Percentiles rank a stretch among this genome's conserved stretches.
Evolutionary conservation across 139 green algal genomes (phyloP).

Genomic region (Pseudopediastrum boryanum): DNA sequence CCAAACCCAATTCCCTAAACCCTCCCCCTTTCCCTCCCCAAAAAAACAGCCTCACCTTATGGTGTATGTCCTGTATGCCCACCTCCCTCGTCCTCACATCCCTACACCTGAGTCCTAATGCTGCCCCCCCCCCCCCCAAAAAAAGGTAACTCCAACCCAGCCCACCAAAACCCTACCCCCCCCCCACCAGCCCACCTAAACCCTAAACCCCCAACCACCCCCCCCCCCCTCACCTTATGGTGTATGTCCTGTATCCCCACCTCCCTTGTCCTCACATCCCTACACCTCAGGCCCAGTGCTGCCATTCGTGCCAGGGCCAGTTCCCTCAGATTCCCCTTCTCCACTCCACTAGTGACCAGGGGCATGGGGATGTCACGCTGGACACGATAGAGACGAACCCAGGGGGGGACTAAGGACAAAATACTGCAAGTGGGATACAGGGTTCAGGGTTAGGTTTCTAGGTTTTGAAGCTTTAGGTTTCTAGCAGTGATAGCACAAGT

Average conservation of each 20-base stretch:
- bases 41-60: conserved; percentile 70
- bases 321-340: conserved; percentile 97
- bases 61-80: conserved; percentile 98
- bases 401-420: conserved; percentile 92
- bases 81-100: conserved; percentile 95
- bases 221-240: conserved; percentile 70
- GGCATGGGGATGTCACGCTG: conserved; percentile 98
- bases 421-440: conserved; percentile 49
- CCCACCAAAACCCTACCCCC: no score
- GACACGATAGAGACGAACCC: conserved; percentile 94
- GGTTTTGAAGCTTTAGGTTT: conserved; percentile 6
- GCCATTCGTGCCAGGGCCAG: conserved; percentile 91
- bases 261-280: conserved; percentile 78
- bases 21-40: no score
- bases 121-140: no score
- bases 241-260: conserved; percentile 98
- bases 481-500: no score
- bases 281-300: conserved; percentile 77
- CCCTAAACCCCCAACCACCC: no score
- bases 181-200: no score
- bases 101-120: conserved; percentile 71
- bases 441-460: not conserved
- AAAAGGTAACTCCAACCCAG: no score
- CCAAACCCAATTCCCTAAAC: no score
- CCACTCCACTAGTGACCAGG: conserved; percentile 91